Base-by-base conservation (phyloP, 2,329 filamentous ascomycete species). In the Cordyceps fumosorosea region DNA sequence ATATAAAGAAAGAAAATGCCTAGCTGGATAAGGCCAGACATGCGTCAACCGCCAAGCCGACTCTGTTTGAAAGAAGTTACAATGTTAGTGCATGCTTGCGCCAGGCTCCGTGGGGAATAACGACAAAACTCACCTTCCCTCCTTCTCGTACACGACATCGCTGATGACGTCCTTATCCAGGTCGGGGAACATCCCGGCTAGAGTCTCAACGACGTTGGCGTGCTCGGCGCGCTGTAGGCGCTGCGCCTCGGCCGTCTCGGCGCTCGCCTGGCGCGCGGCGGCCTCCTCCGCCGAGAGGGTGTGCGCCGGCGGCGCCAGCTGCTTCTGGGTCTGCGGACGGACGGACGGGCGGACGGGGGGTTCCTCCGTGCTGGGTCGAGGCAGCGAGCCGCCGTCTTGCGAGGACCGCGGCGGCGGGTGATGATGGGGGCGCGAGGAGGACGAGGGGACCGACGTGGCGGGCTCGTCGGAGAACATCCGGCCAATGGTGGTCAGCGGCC, bases 181-280 rank as follows among this genome's bases (percentile, higher is more conserved):
- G 71, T 96, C 92, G 0, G 95, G 95, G 73, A 99, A 99, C 95
- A 99, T 99, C 68, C 91, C 89, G 54, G 91, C 88, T 62, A 99
- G 78, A 42, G 95, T 98, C 76, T 98, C 95, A 3, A 98, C 93
- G 8, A 99, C 87, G 68, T 92, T 93, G 60, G 85, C 81, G 75
- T 98, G 93, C 79, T 99, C 95, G 61, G 89, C 88, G 42, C 87
- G 82, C 67, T 95, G 87, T 64, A 98, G 85, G 18, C 89, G 82
- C 66, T 92, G 85, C 8, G 93, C 93, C 73, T 99, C 90, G 11
- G 93, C 93, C 7, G 85, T 85, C 74, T 98, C 93, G 0, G 90
- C 92, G 67, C 90, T 96, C 1, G 93, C 93, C 75, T 98, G 93
- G 56, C 91, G 82, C 3, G 92, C 93, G 0, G 93, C 93, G 29